A percentile compares a stretch with the other conserved stretches of the same genome.
Conservation (phyloP, 352 stramenopile species). For the Plasmopara muralis region DNA sequence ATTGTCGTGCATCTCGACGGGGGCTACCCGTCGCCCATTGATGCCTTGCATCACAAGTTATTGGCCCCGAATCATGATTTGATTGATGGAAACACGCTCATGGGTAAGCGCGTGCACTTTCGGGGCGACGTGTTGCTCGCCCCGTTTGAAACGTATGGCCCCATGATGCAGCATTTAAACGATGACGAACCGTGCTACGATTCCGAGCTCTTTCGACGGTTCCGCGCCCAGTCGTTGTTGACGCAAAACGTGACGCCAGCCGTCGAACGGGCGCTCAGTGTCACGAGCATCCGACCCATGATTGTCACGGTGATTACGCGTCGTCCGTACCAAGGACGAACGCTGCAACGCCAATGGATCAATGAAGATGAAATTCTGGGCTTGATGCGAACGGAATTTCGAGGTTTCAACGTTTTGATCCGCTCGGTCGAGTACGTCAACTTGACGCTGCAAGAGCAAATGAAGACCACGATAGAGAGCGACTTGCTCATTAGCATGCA, state of each 20-base stretch:
- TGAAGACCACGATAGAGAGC: conserved; percentile 50
- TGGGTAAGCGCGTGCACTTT: conserved; percentile 33
- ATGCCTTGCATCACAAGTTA: conserved; percentile 35
- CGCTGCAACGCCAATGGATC: conserved; percentile 48
- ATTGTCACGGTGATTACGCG: conserved; percentile 59
- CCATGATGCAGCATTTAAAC: conserved; percentile 70
- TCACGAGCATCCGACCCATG: conserved; percentile 17
- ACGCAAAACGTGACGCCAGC: conserved; percentile 27
- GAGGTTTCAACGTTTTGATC: neutral
- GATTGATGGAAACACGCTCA: conserved; percentile 26
- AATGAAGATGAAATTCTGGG: conserved; percentile 7
- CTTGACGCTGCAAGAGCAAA: conserved; percentile 40
- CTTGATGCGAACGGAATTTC: neutral
- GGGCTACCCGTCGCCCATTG: conserved; percentile 33
- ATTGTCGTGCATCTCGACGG: conserved; percentile 41
- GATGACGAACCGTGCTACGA: conserved; percentile 50
- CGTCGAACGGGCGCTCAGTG: conserved; percentile 19
- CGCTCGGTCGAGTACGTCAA: neutral
- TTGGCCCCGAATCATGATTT: conserved; percentile 25
- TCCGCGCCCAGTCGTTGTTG: conserved; percentile 33
- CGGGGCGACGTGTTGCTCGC: conserved; percentile 42
- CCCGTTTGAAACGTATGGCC: conserved; percentile 45
- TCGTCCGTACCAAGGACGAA: conserved; percentile 39
- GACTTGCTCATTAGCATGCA: conserved; percentile 82
- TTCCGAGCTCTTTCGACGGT: conserved; percentile 45